These are phyloP conservation scores for Pichia californica DNA, from an alignment of 805 yeast species.

Conservation along the genomic window DNA sequence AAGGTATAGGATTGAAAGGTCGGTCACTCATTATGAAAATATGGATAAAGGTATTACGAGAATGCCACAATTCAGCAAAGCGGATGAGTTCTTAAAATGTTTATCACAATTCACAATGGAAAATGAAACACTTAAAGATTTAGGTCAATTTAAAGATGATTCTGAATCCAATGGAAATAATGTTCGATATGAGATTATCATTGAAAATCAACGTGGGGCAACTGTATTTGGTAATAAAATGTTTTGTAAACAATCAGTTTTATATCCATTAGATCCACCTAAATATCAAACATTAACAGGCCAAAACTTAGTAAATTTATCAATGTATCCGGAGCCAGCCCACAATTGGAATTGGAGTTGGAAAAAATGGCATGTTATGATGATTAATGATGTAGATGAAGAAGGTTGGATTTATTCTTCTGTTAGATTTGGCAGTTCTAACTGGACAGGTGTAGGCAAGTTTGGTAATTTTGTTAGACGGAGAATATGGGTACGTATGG, in stretches of 20 bases:
- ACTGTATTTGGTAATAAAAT: constrained; percentile 47
- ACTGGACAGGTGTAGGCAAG: constrained; percentile 47
- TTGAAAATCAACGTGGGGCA: constrained; percentile 52
- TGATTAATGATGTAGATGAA: constrained; percentile 52
- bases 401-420: constrained; percentile 50
- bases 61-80: constrained; percentile 26
- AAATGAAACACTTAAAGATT: constrained; percentile 8
- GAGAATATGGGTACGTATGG: constrained; percentile 42
- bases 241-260: constrained; percentile 38
- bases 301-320: constrained; percentile 24
- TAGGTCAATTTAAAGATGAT: constrained; percentile 10
- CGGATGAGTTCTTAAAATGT: constrained; percentile 23
- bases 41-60: constrained; percentile 23
- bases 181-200: constrained; percentile 33
- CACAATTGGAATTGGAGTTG: constrained; percentile 49
- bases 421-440: constrained; percentile 33
- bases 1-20: constrained; percentile 9
- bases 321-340: constrained; percentile 42
- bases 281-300: constrained; percentile 41
- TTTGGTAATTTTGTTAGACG: constrained; percentile 46
- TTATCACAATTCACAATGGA: constrained; percentile 18
- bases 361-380: constrained; percentile 48
- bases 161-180: constrained; percentile 3
- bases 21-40: constrained; percentile 21
- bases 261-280: constrained; percentile 47